Evolutionary conservation across 306 rosid species (phyloP), one percentile per base, ranked within the genome.

Genomic region (Arachis stenosperma): DNA sequence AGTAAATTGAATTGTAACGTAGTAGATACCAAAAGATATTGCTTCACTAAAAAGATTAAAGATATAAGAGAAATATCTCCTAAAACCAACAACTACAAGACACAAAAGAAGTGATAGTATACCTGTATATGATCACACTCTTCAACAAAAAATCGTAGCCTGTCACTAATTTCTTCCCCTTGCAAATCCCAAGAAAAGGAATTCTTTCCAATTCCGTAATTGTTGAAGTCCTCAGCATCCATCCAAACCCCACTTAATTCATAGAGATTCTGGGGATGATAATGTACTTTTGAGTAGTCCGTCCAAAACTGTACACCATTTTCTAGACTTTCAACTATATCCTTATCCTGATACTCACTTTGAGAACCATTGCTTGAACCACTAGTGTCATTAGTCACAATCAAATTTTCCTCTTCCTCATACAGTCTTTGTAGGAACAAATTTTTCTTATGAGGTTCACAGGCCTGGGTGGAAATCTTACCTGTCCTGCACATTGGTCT

Each of bases 71-170:
- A 46, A 78, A 14, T 65, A 73, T 51, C 53, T 29, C 47, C 29
- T 48, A 6, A 57, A 51, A 29, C n/a, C 58, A 17, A 68, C 48
- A 17, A 68, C 43, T 29, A 74, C 40, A 62, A 15, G 61, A 55
- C 58, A 66, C 29, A 55, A 33, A 67, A 73, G 44, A 47, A 53
- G 62, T 43, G 43, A 29, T 43, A 55, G 37, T 59, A 62, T 78
- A 90, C 98, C 93, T 89, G 98, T 63, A 90, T 78, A 78, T 91
- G 86, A 74, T 93, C 98, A 79, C 94, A 88, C 84, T 93, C 98
- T 83, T 90, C 98, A 11, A 89, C 91, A 46, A 89, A 93, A 82
- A 87, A 86, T 17, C 97, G 90, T 84, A 93, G 93, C 70, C 90
- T 90, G 13, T 89, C 96, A 82, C 86, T 78, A 37, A 91, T 82